A percentile compares a stretch with the other conserved stretches of the same genome.
These are phyloP conservation scores for Populus pruinosa DNA, from an alignment of 345 rosid genomes.

Conservation along the genomic window DNA sequence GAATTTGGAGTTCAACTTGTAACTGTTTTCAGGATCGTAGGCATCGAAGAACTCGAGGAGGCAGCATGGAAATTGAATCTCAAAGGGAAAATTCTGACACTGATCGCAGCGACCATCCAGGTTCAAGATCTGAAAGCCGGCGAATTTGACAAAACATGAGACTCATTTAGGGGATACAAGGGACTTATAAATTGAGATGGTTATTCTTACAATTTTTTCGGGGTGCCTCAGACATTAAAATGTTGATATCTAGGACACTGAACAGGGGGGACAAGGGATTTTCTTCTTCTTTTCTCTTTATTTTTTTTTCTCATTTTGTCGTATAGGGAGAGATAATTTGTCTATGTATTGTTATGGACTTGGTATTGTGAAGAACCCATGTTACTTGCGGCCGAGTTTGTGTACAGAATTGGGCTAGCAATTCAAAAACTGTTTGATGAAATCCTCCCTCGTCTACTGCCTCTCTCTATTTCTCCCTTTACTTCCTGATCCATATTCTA, in stretches of 20 bases:
- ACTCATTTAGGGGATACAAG: neutral
- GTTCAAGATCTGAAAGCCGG: slow-evolving; percentile 67
- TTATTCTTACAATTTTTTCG: slow-evolving; percentile 18
- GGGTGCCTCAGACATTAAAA: slow-evolving; percentile 16
- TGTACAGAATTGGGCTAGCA: slow-evolving; percentile 28
- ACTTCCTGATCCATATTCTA: neutral
- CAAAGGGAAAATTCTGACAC: slow-evolving; percentile 76
- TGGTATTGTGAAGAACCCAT: slow-evolving; percentile 21
- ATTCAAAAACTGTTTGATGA: slow-evolving; percentile 11
- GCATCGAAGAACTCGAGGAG: slow-evolving; percentile 59
- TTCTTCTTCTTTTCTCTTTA: slow-evolving; percentile 3
- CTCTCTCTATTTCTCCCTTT: neutral
- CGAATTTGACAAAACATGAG: slow-evolving; percentile 13
- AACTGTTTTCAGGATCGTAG: slow-evolving; percentile 63
- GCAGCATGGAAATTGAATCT: slow-evolving; percentile 65
- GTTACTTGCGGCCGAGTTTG: slow-evolving; percentile 3
- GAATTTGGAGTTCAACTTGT: neutral
- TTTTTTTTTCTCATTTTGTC: neutral
- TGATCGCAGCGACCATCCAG: slow-evolving; percentile 50
- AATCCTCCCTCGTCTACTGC: neutral
- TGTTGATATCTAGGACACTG: slow-evolving; percentile 41
- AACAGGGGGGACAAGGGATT: slow-evolving; percentile 7
- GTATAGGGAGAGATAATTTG: slow-evolving; percentile 34
- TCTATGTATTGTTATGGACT: slow-evolving; percentile 27
- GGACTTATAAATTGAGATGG: neutral